Percentiles rank a stretch among this genome's conserved stretches.
Conservation (phyloP, 805 yeast species). For the Yamadazyma philogaea region DNA sequence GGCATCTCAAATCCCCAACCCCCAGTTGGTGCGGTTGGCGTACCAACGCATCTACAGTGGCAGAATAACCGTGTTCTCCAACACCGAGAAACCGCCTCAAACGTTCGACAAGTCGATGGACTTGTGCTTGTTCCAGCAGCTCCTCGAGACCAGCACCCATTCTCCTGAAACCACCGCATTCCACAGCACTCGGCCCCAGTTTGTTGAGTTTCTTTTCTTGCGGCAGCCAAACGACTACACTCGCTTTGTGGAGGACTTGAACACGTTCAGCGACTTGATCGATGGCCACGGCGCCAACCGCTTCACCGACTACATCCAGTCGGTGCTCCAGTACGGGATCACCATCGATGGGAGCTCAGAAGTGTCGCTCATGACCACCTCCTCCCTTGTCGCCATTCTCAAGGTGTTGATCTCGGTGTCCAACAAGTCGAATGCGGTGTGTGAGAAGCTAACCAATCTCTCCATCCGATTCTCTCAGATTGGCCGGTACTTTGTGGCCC, state of each 20-base stretch:
- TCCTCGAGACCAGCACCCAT: constrained; percentile 9
- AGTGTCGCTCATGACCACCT: constrained; percentile 29
- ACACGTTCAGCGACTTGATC: constrained; percentile 17
- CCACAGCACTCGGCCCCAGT: constrained; percentile 19
- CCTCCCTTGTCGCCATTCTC: constrained; percentile 27
- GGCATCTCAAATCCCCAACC: background rate
- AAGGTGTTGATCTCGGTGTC: constrained; percentile 24
- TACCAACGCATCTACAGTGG: constrained; percentile 22
- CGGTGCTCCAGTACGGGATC: constrained; percentile 20
- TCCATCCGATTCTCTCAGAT: constrained; percentile 33
- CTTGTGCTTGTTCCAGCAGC: constrained; percentile 13
- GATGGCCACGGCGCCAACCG: constrained; percentile 13
- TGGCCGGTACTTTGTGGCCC: constrained; percentile 27
- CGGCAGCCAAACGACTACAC: constrained; percentile 22
- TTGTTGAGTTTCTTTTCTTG: constrained; percentile 21
- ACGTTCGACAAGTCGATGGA: constrained; percentile 15
- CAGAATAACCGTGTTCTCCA: constrained; percentile 14
- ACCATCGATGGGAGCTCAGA: constrained; percentile 28
- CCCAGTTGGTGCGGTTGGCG: constrained; percentile 6
- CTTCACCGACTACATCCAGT: constrained; percentile 17
- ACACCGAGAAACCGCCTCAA: constrained; percentile 6
- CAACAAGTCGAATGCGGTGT: constrained; percentile 15
- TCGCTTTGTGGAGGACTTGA: constrained; percentile 20
- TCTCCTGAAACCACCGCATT: constrained; percentile 12
- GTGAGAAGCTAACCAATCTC: constrained; percentile 19